Evolutionary conservation across 352 stramenopile species (phyloP).

Genomic region (Globisporangium barbulae): DNA sequence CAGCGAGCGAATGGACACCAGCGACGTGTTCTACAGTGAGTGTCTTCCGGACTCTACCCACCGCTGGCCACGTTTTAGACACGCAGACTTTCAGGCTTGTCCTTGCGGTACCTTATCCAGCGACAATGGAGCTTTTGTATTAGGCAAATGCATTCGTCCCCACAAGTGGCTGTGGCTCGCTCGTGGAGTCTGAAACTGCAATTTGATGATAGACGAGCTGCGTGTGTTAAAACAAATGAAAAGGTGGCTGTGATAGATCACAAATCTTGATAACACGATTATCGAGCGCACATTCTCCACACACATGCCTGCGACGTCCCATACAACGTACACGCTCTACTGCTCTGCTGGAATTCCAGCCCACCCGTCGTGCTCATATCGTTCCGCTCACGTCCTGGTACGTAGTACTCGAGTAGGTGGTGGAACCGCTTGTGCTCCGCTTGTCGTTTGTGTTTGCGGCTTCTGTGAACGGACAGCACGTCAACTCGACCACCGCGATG

Average conservation of each 20-base stretch:
- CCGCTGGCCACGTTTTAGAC: background rate
- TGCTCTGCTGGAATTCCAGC: background rate
- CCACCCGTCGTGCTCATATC: background rate
- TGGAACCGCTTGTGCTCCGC: too few relatives aligned
- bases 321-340: background rate
- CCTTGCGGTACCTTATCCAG: constrained; percentile 4
- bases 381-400: background rate
- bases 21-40: constrained; percentile 3
- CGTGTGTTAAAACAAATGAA: constrained; percentile 1
- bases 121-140: constrained; percentile 7
- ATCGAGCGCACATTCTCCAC: background rate
- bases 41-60: background rate
- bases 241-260: background rate
- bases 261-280: background rate
- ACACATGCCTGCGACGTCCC: background rate
- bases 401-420: too few relatives aligned
- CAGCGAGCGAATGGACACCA: constrained; percentile 6
- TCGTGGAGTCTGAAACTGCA: background rate
- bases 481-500: too few relatives aligned
- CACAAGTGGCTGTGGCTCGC: background rate
- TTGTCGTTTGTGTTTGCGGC: too few relatives aligned
- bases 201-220: background rate
- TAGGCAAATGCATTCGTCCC: constrained; percentile 6
- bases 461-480: too few relatives aligned
- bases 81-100: constrained; percentile 8